A percentile compares a stretch with the other conserved stretches of the same genome.
Conservation (phyloP, 768 basidiomycete species). For the Trametes cubensis region DNA sequence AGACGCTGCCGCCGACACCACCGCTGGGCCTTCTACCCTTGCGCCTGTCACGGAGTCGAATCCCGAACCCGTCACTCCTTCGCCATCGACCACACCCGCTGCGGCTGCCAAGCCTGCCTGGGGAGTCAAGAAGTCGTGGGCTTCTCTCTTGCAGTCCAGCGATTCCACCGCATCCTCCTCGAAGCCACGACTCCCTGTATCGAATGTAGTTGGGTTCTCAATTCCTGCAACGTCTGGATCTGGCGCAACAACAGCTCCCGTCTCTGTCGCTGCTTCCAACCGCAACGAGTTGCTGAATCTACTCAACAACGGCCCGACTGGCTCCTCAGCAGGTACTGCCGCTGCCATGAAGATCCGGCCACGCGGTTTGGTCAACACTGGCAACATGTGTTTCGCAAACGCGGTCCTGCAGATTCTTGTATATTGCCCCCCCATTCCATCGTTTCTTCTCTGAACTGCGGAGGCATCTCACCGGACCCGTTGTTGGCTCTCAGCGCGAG, state of each 20-base stretch:
- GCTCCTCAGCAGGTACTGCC: constrained; percentile 13
- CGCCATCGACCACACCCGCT: constrained; percentile 17
- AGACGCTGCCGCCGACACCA: not conserved
- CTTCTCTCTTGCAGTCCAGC: constrained; percentile 62
- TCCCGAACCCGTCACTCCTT: not conserved
- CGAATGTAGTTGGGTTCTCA: constrained; percentile 74
- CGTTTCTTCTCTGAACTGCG: constrained; percentile 74
- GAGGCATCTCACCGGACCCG: constrained; percentile 46
- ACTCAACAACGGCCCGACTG: constrained; percentile 46
- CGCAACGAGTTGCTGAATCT: constrained; percentile 57
- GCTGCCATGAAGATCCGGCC: constrained; percentile 49
- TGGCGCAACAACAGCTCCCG: constrained; percentile 28
- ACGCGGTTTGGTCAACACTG: constrained; percentile 88
- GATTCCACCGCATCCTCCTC: constrained; percentile 43
- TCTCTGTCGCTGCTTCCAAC: constrained; percentile 32
- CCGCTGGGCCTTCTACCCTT: not conserved
- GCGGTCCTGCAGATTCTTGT: constrained; percentile 89
- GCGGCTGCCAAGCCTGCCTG: constrained; percentile 18
- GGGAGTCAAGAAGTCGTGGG: constrained; percentile 69
- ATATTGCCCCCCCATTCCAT: constrained; percentile 87
- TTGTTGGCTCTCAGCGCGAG: constrained; percentile 34
- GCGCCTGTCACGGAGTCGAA: not conserved
- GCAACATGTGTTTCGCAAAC: constrained; percentile 98
- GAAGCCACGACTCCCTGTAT: constrained; percentile 60
- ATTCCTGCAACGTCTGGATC: constrained; percentile 45